Percentiles rank a stretch among this genome's conserved stretches.
Conservation (phyloP, 2,329 filamentous ascomycete species). For the Cyphellophora attinorum region DNA sequence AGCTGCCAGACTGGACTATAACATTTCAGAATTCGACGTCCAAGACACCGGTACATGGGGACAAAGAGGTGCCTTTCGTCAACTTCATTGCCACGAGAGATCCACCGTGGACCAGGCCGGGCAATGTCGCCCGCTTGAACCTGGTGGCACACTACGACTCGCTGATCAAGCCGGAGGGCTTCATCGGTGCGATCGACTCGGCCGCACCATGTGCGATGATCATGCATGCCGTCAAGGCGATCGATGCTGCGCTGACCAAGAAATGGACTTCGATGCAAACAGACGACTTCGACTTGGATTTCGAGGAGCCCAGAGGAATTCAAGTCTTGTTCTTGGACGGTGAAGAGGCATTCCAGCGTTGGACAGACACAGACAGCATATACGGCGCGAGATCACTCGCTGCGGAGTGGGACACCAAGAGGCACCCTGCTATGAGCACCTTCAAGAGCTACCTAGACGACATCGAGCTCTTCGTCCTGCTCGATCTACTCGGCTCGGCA, state of each 20-base stretch:
- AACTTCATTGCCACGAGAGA: slow-evolving; percentile 83
- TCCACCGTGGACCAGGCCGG: slow-evolving; percentile 66
- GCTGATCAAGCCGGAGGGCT: slow-evolving; percentile 68
- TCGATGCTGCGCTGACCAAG: slow-evolving; percentile 68
- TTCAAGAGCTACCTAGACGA: slow-evolving; percentile 66
- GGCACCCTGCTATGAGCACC: slow-evolving; percentile 61
- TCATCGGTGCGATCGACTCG: slow-evolving; percentile 88
- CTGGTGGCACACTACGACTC: slow-evolving; percentile 93
- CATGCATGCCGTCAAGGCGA: slow-evolving; percentile 70
- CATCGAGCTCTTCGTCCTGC: slow-evolving; percentile 81
- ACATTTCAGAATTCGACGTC: slow-evolving; percentile 85
- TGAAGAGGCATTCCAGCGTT: slow-evolving; percentile 79
- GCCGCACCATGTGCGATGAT: slow-evolving; percentile 92
- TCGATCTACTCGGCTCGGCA: slow-evolving; percentile 69
- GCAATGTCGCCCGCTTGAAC: slow-evolving; percentile 71
- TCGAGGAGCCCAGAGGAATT: slow-evolving; percentile 71
- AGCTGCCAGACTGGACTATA: slow-evolving; percentile 70
- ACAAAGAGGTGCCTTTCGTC: slow-evolving; percentile 65
- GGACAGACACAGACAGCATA: slow-evolving; percentile 73
- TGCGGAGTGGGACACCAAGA: slow-evolving; percentile 63
- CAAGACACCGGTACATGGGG: slow-evolving; percentile 65
- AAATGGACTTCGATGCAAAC: slow-evolving; percentile 71
- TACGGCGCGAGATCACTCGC: slow-evolving; percentile 82
- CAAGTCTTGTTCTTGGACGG: slow-evolving; percentile 88
- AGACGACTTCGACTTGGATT: slow-evolving; percentile 30